Base-by-base conservation (phyloP, 441 rosid genomes). In the Corymbia calophylla region DNA sequence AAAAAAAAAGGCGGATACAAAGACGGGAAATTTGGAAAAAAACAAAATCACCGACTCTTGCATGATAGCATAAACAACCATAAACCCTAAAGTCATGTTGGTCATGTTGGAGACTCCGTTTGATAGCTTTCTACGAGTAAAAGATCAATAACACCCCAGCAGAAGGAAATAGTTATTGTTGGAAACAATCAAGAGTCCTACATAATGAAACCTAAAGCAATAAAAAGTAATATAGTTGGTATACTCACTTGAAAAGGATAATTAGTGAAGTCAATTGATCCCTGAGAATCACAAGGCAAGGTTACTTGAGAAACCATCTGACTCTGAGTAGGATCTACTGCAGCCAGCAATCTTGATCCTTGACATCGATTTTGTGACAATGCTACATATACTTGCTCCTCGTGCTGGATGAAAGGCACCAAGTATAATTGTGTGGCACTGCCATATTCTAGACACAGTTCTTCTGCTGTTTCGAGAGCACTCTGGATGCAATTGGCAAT, bases 371-470 rank as follows among this genome's bases (percentile, higher is more conserved):
- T 94, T 94, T 95, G 98, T 12, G 99, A 90, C 68, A 93, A 91
- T 87, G 97, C 91, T 49, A 98, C 93, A 91, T 91, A 94, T 31
- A 96, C 99, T 89, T 93, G 97, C 91, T 97, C 99, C 92, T 95
- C 98, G 5, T 95, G 98, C 89, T 94, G 95, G 92, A 94, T 90
- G 91, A 94, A 93, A 88, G 99, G 99, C 92, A 94, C 98, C 89
- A 96, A 90, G 91, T 94, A 97, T 84, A 96, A 92, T 90, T 98
- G 99, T 87, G 99, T 98, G 88, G 98, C 99, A 85, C 98, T 95
- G 49, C 99, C 99, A 93, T 96, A 98, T 93, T 98, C 99, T 90
- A 98, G 98, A 89, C 97, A 97, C 90, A 96, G 90, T 88, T 94
- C 95, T 89, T 93, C 95, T 56, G 89, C 91, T 86, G 95, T 93